Evolutionary conservation across 768 basidiomycete species (phyloP).

Genomic region (Sarcodon sp.): DNA sequence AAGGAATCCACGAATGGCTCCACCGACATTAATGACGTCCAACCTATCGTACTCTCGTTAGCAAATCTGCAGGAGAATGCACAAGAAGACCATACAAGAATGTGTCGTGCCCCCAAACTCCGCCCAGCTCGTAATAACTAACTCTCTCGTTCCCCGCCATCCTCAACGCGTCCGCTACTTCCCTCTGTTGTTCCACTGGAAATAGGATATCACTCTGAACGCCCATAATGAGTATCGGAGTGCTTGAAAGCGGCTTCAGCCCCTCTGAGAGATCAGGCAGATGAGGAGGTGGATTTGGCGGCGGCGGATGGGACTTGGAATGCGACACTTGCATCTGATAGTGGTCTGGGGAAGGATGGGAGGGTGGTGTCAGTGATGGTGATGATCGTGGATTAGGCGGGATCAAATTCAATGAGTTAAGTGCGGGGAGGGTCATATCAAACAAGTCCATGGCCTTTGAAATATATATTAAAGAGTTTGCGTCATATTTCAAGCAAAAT

Average conservation of each 20-base stretch:
- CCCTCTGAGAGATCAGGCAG: conserved; percentile 70
- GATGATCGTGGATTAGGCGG: conserved; percentile 12
- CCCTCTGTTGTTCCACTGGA: conserved; percentile 94
- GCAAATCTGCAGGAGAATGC: background rate
- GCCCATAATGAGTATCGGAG: conserved; percentile 78
- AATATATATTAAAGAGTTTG: conserved; percentile 96
- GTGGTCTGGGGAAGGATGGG: conserved; percentile 9
- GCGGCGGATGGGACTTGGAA: conserved; percentile 62
- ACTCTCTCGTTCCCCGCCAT: conserved; percentile 83
- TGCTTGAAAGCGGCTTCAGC: conserved; percentile 58
- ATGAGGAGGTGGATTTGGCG: conserved; percentile 61
- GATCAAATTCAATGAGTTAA: conserved; percentile 53
- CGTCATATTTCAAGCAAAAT: conserved; percentile 98
- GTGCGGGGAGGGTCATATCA: conserved; percentile 76
- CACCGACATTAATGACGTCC: conserved; percentile 82
- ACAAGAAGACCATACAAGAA: conserved; percentile 57
- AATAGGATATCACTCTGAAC: conserved; percentile 97
- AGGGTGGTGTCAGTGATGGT: conserved; percentile 14
- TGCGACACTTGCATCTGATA: conserved; percentile 24
- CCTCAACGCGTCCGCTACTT: conserved; percentile 84
- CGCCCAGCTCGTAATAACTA: conserved; percentile 93
- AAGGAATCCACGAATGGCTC: conserved; percentile 84
- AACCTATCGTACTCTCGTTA: conserved; percentile 28
- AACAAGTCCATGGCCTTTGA: conserved; percentile 99
- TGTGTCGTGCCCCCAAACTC: conserved; percentile 99